phyloP scores from a whole-genome alignment of 73 alveolate genomes.

The Paramecium sonneborni region DNA sequence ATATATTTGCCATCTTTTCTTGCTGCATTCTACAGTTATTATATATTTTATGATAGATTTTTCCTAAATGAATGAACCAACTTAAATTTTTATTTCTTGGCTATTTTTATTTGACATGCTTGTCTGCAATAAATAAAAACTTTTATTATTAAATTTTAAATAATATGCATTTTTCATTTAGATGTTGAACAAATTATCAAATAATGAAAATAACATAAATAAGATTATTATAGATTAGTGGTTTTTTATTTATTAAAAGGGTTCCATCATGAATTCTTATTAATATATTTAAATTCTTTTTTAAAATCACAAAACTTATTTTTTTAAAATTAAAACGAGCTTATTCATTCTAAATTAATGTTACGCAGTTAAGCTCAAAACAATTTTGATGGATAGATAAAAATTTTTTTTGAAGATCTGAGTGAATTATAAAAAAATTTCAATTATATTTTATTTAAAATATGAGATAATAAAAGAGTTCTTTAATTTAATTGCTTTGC shows the following conservation, averaged over 20 bases:
- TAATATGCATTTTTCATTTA: neutral
- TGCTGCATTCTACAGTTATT: neutral
- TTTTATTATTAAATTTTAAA: neutral
- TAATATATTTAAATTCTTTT: no score
- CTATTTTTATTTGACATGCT: neutral
- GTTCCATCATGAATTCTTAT: no score
- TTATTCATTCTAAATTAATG: no score
- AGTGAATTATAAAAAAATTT: neutral
- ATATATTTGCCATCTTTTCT: neutral
- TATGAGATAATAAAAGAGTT: neutral
- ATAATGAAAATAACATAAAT: no score
- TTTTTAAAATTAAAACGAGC: no score
- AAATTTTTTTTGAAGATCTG: no score
- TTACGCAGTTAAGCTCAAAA: no score
- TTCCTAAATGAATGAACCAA: neutral
- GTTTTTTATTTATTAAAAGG: no score
- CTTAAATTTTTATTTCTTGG: neutral
- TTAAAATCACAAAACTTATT: no score
- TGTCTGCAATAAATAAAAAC: neutral
- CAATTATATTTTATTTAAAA: neutral
- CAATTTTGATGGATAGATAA: no score
- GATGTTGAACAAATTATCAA: neutral
- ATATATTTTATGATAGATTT: neutral
- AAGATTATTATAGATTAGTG: no score
- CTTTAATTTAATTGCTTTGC: neutral